phyloP scores from a whole-genome alignment of 1,139 yeast species.

The Candida sp. region DNA sequence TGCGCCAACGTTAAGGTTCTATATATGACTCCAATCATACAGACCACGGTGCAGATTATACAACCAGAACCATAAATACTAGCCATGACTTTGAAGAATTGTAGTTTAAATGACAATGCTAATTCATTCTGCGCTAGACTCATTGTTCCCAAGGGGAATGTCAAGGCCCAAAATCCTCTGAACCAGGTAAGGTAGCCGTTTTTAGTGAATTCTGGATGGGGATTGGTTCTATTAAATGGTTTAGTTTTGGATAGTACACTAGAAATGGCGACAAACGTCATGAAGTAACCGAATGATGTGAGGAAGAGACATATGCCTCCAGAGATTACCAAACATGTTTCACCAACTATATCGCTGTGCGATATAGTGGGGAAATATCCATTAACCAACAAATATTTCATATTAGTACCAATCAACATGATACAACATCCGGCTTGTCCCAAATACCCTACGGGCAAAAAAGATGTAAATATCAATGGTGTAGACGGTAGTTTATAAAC shows the following conservation, averaged over 20 bases:
- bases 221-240: constrained; percentile 22
- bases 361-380: constrained; percentile 3
- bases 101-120: constrained; percentile 32
- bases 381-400: constrained; percentile 15
- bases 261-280: constrained; percentile 53
- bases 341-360: constrained; percentile 11
- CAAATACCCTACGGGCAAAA: constrained; percentile 36
- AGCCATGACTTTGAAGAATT: constrained; percentile 55
- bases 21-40: constrained; percentile 25
- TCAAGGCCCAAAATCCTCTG: constrained; percentile 79
- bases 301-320: constrained; percentile 43
- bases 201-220: constrained; percentile 8
- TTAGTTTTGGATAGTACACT: constrained; percentile 36
- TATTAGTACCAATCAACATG: constrained; percentile 50
- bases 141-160: constrained; percentile 91
- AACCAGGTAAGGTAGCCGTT: constrained; percentile 35
- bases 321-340: constrained; percentile 13
- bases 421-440: constrained; percentile 83
- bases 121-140: constrained; percentile 56
- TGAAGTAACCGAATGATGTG: constrained; percentile 59
- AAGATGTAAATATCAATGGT: constrained; percentile 21
- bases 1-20: not conserved
- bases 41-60: constrained; percentile 25
- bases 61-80: constrained; percentile 53
- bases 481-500: constrained; percentile 57